Evolutionary conservation across 2,329 filamentous ascomycete species (phyloP), one percentile per base, ranked within the genome.

Genomic region (Fusarium floridanum): DNA sequence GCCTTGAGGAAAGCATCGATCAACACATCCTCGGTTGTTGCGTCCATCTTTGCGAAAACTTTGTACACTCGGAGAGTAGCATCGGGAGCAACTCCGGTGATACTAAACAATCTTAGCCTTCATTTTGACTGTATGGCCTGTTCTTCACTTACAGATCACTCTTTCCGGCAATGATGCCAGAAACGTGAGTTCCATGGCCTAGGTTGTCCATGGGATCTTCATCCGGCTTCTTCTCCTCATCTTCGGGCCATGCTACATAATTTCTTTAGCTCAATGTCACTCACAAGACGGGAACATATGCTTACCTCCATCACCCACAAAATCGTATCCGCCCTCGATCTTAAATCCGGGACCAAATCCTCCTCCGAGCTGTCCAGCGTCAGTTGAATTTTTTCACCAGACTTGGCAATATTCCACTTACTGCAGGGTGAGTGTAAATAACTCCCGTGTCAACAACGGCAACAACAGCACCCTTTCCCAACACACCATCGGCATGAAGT

Each of bases 1-100:
- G 83, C 83, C 45, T 65, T 68, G 7, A 84, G 76, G 62, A 83
- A 84, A 1, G 80, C 80, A 7, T 81, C 81, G 9, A 85, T 82
- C 56, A 59, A n/a, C 22, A 59, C 56, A 41, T 59, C 56, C 22
- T 59, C 56, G 1, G 56, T 59, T 12, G 56, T 59, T 39, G 34
- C 56, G 36, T 59, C 56, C 6, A 41, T 12, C n/a, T 59, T 59
- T 2, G 14, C 56, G 4, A 24, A 84, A 56, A 10, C 80, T 50
- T 80, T 81, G 71, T 82, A 82, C 2, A 74, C 75, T 41, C 73
- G 73, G 2, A 81, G 61, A 0, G 69, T 79, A 1, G 79, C 79
- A 32, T 79, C 72, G 0, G 80, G 80, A 6, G 80, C 80, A 17
- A 82, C 80, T 27, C 80, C 80, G 9, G 61, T 73, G 7, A 63